These are phyloP conservation scores for Hypoxylon sp. DNA, from an alignment of 2,329 filamentous ascomycete species.

Conservation along the genomic window DNA sequence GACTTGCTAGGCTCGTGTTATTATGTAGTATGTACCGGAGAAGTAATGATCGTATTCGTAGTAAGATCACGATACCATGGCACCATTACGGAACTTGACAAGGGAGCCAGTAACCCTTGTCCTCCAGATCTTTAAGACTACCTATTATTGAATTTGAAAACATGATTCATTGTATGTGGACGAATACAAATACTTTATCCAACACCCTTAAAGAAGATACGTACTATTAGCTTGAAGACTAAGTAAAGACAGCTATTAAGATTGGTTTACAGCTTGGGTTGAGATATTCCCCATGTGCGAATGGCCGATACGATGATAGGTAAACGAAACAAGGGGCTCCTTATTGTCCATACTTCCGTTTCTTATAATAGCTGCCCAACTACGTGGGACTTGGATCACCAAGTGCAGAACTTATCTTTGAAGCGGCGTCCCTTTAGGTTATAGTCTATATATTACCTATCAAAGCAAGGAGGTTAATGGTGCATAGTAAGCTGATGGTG, in stretches of 20 bases:
- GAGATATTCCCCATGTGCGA: neutral
- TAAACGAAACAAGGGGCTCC: too few species aligned
- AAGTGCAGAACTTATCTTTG: neutral
- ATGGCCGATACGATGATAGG: neutral
- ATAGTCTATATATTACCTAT: neutral
- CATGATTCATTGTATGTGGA: neutral
- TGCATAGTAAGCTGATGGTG: neutral
- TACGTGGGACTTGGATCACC: neutral
- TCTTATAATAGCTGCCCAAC: neutral
- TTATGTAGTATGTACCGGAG: neutral
- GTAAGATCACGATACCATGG: slow-evolving; percentile 3
- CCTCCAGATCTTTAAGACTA: neutral
- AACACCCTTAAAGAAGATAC: neutral
- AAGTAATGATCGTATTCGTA: slow-evolving; percentile 10
- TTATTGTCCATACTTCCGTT: neutral
- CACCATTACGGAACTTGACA: neutral
- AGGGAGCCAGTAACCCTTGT: neutral
- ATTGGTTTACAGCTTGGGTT: neutral
- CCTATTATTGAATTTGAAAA: neutral
- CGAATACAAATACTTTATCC: neutral
- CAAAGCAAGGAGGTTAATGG: neutral
- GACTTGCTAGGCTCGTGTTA: neutral
- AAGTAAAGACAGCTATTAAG: neutral
- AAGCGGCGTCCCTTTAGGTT: neutral
- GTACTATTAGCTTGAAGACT: neutral